These are phyloP conservation scores for Trichocladium uniseriatum DNA, from an alignment of 495 filamentous ascomycete species.

Conservation along the genomic window DNA sequence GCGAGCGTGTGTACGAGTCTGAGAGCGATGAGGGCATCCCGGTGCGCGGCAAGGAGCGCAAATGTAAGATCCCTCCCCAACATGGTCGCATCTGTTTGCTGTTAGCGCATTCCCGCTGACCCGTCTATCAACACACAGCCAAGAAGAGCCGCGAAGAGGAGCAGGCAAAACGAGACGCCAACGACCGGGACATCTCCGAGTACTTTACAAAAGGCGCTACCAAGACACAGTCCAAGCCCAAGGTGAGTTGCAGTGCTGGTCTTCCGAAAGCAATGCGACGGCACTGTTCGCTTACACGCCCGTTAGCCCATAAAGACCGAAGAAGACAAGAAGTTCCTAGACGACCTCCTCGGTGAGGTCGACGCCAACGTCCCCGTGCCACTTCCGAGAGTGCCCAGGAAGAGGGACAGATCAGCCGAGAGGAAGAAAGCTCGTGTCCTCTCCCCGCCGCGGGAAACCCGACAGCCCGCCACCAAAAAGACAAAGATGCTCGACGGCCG, in stretches of 20 bases:
- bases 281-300: not conserved
- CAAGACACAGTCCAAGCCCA: slow-evolving; percentile 62
- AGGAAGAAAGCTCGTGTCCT: slow-evolving; percentile 70
- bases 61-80: slow-evolving; percentile 29
- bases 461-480: slow-evolving; percentile 40
- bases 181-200: slow-evolving; percentile 83
- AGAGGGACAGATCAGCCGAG: slow-evolving; percentile 59
- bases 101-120: slow-evolving; percentile 1
- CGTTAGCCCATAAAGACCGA: slow-evolving; percentile 53
- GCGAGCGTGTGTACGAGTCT: slow-evolving; percentile 53
- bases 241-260: slow-evolving; percentile 43
- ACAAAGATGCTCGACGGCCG: slow-evolving; percentile 40
- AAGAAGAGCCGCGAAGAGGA: slow-evolving; percentile 91
- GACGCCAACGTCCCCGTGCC: slow-evolving; percentile 67
- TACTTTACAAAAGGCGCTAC: slow-evolving; percentile 76
- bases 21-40: slow-evolving; percentile 64
- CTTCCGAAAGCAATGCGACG: not conserved
- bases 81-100: not conserved
- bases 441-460: slow-evolving; percentile 53
- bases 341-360: slow-evolving; percentile 76
- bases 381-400: slow-evolving; percentile 42
- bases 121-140: slow-evolving; percentile 32
- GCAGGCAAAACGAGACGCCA: slow-evolving; percentile 70
- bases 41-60: slow-evolving; percentile 44
- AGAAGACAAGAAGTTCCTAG: slow-evolving; percentile 80